Base-by-base conservation (phyloP, 1,139 yeast species). In the Geotrichum aggregatum region DNA sequence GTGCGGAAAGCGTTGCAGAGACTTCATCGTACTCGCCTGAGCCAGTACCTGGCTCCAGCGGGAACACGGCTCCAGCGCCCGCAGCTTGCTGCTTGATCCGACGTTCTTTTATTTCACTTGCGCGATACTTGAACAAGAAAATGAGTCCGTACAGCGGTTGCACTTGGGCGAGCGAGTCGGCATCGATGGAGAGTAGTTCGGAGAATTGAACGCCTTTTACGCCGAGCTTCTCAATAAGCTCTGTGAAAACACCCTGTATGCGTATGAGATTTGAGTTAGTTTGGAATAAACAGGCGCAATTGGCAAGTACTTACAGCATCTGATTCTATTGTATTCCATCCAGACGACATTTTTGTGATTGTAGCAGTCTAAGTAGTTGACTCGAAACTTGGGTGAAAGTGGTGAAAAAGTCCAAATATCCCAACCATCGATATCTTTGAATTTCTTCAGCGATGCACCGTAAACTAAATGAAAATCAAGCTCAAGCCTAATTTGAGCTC, bases 261-360 rank as follows among this genome's bases (percentile, higher is more conserved):
- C 26, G 7, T 18, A 14, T 47, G 67, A 76, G 35, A 3, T 3
- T 18, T 24, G 10, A 19, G 35, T 6, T 18, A n/a, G n/a, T n/a
- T n/a, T n/a, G 6, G 6, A 14, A 6, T 21, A 13, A 26, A 44
- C 3, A 2, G 16, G 11, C 19, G 4, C n/a, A 80, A 16, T 6
- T 13, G 6, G 10, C 14, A 24, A 22, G n/a, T n/a, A 49, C 55
- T 24, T 46, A 52, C 55, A 0, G 87, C 86, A 66, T 83, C 89
- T 3, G 85, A 80, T 61, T 82, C 88, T 22, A 83, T 80, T 1
- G 87, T 81, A 61, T 82, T 82, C 88, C 89, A 83, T 11, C 82
- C 68, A 11, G 67, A 61, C 35, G 61, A 56, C 40, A 52, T 57
- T 28, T 28, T 45, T 28, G 28, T 24, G 8, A 8, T 8, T 24